Conservation (phyloP, 2,329 filamentous ascomycete species). For the Calonectria henricotiae region DNA sequence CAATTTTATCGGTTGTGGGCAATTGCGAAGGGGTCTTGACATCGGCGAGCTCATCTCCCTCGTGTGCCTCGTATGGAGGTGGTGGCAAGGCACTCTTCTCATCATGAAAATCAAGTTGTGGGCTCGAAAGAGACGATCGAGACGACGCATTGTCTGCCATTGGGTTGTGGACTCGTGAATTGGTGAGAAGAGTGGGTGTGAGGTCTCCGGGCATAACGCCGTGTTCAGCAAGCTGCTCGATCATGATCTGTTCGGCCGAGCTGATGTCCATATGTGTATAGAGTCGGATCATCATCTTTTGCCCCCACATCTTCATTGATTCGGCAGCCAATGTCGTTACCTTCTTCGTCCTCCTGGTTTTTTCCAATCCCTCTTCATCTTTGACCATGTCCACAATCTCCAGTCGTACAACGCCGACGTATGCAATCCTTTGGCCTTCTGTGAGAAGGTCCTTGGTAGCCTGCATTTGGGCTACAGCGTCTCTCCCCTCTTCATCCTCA, state of each 20-base stretch:
- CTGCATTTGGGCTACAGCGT: constrained; percentile 91
- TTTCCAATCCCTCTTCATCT: constrained; percentile 75
- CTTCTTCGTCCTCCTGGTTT: constrained; percentile 80
- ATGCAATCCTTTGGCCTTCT: constrained; percentile 95
- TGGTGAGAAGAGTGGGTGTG: constrained; percentile 89
- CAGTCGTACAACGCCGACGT: constrained; percentile 90
- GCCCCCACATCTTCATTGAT: constrained; percentile 93
- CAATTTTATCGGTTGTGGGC: constrained; percentile 85
- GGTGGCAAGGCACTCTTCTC: constrained; percentile 69
- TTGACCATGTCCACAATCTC: constrained; percentile 85
- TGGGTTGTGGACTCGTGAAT: constrained; percentile 93
- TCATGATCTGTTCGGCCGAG: constrained; percentile 95
- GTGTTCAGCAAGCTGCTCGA: constrained; percentile 95
- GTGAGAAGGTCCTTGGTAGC: constrained; percentile 96
- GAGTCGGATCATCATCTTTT: constrained; percentile 97
- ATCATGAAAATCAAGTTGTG: constrained; percentile 51
- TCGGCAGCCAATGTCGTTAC: constrained; percentile 80
- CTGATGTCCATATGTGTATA: constrained; percentile 98
- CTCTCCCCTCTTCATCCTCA: constrained; percentile 87
- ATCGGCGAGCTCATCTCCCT: constrained; percentile 81
- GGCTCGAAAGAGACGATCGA: constrained; percentile 43
- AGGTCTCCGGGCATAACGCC: constrained; percentile 89
- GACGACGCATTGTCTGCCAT: constrained; percentile 71
- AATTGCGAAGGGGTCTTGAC: constrained; percentile 89
- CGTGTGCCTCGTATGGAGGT: constrained; percentile 75